These are phyloP conservation scores for Apophysomyces elegans DNA, from an alignment of 371 early-diverging fungal genomes.

Conservation along the genomic window DNA sequence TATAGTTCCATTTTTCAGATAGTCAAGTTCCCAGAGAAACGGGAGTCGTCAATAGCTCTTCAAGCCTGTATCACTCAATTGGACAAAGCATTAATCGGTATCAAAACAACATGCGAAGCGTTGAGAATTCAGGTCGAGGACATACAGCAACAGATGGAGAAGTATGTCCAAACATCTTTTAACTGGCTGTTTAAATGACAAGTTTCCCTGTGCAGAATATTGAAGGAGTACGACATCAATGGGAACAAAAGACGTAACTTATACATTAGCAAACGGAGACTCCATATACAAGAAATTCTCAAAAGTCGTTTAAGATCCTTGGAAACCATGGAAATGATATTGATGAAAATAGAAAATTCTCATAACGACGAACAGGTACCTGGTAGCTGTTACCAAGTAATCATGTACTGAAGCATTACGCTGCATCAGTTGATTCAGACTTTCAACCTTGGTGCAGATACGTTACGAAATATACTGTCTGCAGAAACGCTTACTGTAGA, in stretches of 20 bases:
- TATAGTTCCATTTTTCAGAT: conserved; percentile 12
- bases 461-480: conserved; percentile 41
- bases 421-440: conserved; percentile 53
- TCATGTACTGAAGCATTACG: background rate
- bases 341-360: conserved; percentile 56
- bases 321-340: conserved; percentile 58
- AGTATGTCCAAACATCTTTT: conserved; percentile 25
- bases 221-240: conserved; percentile 18
- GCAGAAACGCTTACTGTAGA: conserved; percentile 43
- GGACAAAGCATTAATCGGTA: conserved; percentile 52
- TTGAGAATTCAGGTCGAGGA: conserved; percentile 51
- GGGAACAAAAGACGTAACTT: conserved; percentile 45
- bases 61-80: conserved; percentile 39
- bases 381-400: background rate
- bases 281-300: conserved; percentile 41
- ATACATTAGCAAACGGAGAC: conserved; percentile 46
- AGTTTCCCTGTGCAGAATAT: conserved; percentile 15
- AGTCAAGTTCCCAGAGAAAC: conserved; percentile 41
- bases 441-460: conserved; percentile 55
- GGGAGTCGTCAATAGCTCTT: background rate
- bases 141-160: conserved; percentile 44
- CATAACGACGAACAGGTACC: conserved; percentile 60
- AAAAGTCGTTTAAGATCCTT: conserved; percentile 52
- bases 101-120: conserved; percentile 50
- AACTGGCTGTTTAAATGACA: background rate